Percentiles rank a stretch among this genome's conserved stretches.
Conservation (phyloP, 306 rosid species). For the Sicyos edulis region DNA sequence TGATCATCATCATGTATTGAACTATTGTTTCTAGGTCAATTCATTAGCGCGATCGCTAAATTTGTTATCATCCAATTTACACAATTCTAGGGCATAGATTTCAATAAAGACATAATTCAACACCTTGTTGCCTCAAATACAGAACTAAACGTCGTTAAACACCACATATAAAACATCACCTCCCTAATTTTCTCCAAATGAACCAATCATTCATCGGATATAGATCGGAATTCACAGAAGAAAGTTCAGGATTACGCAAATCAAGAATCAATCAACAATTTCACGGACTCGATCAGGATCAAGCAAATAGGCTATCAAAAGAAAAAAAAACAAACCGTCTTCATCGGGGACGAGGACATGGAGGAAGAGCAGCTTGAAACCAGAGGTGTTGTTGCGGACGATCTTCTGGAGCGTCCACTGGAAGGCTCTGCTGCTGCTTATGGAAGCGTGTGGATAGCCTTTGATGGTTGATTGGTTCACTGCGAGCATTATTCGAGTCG, state of each 20-base stretch:
- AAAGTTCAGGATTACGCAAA: not conserved
- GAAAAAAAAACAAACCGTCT: constrained; percentile 48
- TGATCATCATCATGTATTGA: no score
- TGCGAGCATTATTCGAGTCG: constrained; percentile 68
- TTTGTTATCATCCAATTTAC: not conserved
- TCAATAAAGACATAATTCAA: not conserved
- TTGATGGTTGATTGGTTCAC: constrained; percentile 88
- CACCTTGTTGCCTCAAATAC: not conserved
- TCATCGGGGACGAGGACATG: constrained; percentile 91
- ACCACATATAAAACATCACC: not conserved
- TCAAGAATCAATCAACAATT: not conserved
- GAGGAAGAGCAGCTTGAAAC: constrained; percentile 67
- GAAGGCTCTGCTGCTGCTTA: constrained; percentile 82
- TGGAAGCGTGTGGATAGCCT: constrained; percentile 80
- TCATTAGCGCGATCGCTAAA: no score
- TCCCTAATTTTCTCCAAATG: not conserved
- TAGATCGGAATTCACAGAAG: not conserved
- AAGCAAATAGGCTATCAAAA: not conserved
- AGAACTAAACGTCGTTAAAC: not conserved
- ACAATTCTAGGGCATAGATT: constrained; percentile 3
- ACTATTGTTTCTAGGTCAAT: no score
- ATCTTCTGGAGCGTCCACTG: constrained; percentile 83
- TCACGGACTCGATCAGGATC: not conserved
- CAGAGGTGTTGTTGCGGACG: constrained; percentile 52
- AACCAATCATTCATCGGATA: not conserved